Base-by-base conservation (phyloP, 176 grass and related monocot species). In the Avena insularis region DNA sequence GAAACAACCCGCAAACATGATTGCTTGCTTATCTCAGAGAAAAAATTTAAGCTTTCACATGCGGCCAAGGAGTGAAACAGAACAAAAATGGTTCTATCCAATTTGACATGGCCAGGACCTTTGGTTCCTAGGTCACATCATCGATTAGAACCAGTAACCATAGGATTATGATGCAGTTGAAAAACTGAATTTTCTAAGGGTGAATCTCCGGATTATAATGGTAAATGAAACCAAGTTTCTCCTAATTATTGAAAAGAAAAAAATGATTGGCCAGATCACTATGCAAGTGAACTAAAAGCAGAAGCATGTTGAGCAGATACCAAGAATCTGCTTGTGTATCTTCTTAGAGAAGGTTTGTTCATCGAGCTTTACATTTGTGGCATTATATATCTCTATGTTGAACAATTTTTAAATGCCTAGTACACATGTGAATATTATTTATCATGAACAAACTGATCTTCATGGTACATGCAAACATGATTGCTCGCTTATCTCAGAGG, bases 291-390 rank as follows among this genome's bases (percentile, higher is more conserved):
- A 56, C 48, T 40, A 53, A 68, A 55, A 21, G 8, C 23, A 61
- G 60, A 81, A 50, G 72, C 46, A 3, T 62, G 10, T 71, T 81
- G 62, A 75, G 64, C 9, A 79, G 74, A 35, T 59, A 35, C 10
- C 63, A 51, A 56, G 9, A 54, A 67, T 25, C 35, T 19, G 9
- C 16, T 35, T 66, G 57, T 56, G 59, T 55, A 31, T 76, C 27
- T 14, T 38, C 19, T 15, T 6, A 9, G 15, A 77, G 27, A 77
- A 76, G 49, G 64, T 14, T 80, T 66, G 31, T 20, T 57, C 4
- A 75, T 66, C 66, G 79, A 49, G 21, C 29, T 47, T 33, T 75
- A 80, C 72, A 66, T 81, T 66, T 80, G 21, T 48, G 55, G 64
- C 23, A 54, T 43, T 6, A 43, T 43, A 36, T 12, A 36, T 10